These are phyloP conservation scores for Skeletonema costatum DNA, from an alignment of 108 stramenopile species.

Conservation along the genomic window DNA sequence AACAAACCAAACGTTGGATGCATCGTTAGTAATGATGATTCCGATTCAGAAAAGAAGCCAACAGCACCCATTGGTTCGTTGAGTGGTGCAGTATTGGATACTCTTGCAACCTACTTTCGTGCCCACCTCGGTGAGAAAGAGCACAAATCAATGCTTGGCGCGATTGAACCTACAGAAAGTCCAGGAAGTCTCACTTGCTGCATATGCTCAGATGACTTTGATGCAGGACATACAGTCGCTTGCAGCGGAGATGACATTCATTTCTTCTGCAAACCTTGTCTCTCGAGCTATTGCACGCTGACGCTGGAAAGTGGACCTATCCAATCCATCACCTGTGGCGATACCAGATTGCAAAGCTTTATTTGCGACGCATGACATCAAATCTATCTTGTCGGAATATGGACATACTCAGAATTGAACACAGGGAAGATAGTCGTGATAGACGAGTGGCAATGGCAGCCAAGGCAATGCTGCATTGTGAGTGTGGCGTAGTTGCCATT, in stretches of 20 bases:
- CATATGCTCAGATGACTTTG: slow-evolving; percentile 3
- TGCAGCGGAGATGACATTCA: slow-evolving; percentile 6
- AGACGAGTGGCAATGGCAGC: slow-evolving; percentile 1
- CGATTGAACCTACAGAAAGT: not conserved
- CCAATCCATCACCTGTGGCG: not conserved
- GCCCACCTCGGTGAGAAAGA: not conserved
- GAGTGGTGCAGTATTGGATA: not conserved
- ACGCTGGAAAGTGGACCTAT: slow-evolving; percentile 3
- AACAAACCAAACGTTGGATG: not conserved
- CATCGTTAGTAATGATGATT: not conserved
- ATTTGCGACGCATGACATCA: slow-evolving; percentile 5
- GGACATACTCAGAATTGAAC: slow-evolving; percentile 18
- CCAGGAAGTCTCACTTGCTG: slow-evolving; percentile 9
- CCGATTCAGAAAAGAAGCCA: not conserved
- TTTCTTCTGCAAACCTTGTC: slow-evolving; percentile 7
- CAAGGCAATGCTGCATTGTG: slow-evolving; percentile 16
- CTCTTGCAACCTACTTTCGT: not conserved
- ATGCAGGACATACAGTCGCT: slow-evolving; percentile 3
- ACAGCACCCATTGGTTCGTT: not conserved
- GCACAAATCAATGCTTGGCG: not conserved
- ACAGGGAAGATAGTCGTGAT: slow-evolving; percentile 13
- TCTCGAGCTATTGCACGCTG: slow-evolving; percentile 7
- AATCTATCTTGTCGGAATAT: not conserved
- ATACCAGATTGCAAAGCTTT: slow-evolving; percentile 10
- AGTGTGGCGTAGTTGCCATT: slow-evolving; percentile 16